These are phyloP conservation scores for Aspergillus oerlinghausenensis DNA, from an alignment of 2,329 filamentous ascomycete species.

Conservation along the genomic window DNA sequence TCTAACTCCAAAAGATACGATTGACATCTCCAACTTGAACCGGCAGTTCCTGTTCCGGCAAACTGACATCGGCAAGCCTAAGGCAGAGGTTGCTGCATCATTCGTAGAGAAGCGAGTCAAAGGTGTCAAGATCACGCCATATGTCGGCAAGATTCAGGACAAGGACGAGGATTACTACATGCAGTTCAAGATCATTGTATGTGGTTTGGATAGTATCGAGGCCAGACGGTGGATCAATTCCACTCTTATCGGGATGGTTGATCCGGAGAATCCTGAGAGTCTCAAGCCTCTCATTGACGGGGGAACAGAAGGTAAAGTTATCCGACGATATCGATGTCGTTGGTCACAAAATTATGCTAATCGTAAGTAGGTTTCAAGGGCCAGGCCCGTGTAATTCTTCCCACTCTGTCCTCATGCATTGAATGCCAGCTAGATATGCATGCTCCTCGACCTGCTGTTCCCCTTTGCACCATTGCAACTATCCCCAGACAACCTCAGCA, in stretches of 20 bases:
- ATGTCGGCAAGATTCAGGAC: slow-evolving; percentile 94
- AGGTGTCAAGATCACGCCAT: slow-evolving; percentile 87
- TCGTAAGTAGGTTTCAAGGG: slow-evolving; percentile 75
- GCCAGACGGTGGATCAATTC: slow-evolving; percentile 98
- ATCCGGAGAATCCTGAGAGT: slow-evolving; percentile 73
- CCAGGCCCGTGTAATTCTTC: slow-evolving; percentile 86
- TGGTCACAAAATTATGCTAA: slow-evolving; percentile 12
- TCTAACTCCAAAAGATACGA: slow-evolving; percentile 65
- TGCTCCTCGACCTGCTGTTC: slow-evolving; percentile 92
- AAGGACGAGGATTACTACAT: slow-evolving; percentile 95
- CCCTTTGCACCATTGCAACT: slow-evolving; percentile 90
- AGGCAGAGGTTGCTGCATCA: slow-evolving; percentile 85
- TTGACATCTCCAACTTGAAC: slow-evolving; percentile 97
- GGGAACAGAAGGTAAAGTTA: slow-evolving; percentile 70
- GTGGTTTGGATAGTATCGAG: slow-evolving; percentile 94
- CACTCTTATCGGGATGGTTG: slow-evolving; percentile 84
- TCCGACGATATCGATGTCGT: not conserved
- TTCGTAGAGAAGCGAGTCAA: slow-evolving; percentile 89
- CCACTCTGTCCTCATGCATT: slow-evolving; percentile 90
- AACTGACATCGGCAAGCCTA: slow-evolving; percentile 84
- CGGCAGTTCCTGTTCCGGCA: slow-evolving; percentile 94
- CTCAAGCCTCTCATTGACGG: slow-evolving; percentile 94
- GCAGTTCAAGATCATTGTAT: slow-evolving; percentile 91
- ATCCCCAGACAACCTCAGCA: slow-evolving; percentile 97
- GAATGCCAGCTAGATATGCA: slow-evolving; percentile 99